Percentiles rank a stretch among this genome's conserved stretches.
Conservation (phyloP, 441 rosid genomes). For the Eruca vesicaria region DNA sequence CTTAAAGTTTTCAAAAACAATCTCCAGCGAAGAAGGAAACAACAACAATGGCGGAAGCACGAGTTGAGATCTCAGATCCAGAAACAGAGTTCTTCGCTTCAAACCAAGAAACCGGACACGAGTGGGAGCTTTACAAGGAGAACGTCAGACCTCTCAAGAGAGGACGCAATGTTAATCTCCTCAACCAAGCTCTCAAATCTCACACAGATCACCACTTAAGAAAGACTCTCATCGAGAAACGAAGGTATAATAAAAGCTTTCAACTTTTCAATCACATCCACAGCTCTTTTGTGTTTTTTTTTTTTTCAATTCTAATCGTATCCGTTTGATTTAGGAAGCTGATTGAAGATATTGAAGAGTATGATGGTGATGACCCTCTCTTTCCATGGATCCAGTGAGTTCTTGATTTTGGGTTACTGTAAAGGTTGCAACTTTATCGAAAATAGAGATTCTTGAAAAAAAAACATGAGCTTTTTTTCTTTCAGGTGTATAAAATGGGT, state of each 20-base stretch:
- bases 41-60: constrained; percentile 40
- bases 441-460: not conserved
- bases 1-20: not conserved
- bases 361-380: constrained; percentile 84
- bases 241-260: constrained; percentile 54
- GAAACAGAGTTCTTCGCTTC: constrained; percentile 78
- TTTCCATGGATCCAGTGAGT: constrained; percentile 82
- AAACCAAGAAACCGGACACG: constrained; percentile 64
- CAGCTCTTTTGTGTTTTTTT: too few relatives aligned
- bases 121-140: constrained; percentile 95
- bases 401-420: not conserved
- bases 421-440: not conserved
- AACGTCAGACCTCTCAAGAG: constrained; percentile 84
- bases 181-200: constrained; percentile 76
- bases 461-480: too few relatives aligned
- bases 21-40: not conserved
- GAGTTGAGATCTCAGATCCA: constrained; percentile 54
- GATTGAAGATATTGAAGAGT: constrained; percentile 68
- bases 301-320: not conserved
- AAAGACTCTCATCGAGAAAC: constrained; percentile 59
- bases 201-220: constrained; percentile 49
- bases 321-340: constrained; percentile 47
- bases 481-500: too few relatives aligned
- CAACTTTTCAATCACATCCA: not conserved
- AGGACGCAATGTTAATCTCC: constrained; percentile 69